Percentiles rank a stretch among this genome's conserved stretches.
phyloP scores from a whole-genome alignment of 2,329 filamentous ascomycete species.

The Berkeleyomyces basicola region DNA sequence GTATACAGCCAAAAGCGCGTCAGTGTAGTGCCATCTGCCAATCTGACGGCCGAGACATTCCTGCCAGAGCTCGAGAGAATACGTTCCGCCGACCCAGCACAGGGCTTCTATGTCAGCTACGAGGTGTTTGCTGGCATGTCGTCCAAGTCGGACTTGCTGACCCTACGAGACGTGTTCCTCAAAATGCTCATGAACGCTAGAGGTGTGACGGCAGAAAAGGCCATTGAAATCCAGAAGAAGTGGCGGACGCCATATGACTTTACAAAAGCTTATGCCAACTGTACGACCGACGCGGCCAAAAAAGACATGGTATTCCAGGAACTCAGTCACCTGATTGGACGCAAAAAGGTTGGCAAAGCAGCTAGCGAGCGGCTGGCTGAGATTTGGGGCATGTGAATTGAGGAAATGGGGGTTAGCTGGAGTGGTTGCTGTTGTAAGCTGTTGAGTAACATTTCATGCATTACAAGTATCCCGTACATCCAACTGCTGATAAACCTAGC shows the following conservation, averaged over 20 bases:
- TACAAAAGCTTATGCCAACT: conserved; percentile 48
- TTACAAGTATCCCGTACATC: not conserved
- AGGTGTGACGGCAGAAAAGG: conserved; percentile 61
- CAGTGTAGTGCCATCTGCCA: conserved; percentile 46
- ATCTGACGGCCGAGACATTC: conserved; percentile 50
- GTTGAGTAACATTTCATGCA: not conserved
- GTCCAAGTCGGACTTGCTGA: conserved; percentile 60
- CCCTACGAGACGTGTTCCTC: conserved; percentile 56
- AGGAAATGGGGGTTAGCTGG: not conserved
- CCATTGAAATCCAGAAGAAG: conserved; percentile 60
- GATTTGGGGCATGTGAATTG: conserved; percentile 39
- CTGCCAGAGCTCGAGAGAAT: conserved; percentile 45
- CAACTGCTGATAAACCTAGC: too few relatives aligned
- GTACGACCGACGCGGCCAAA: conserved; percentile 36
- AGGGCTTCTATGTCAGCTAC: conserved; percentile 49
- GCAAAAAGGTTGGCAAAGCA: conserved; percentile 49
- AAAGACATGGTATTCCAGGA: conserved; percentile 42
- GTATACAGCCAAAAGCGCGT: conserved; percentile 44
- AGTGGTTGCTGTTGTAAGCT: not conserved
- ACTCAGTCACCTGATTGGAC: conserved; percentile 42
- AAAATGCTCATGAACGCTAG: conserved; percentile 77
- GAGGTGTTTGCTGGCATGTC: conserved; percentile 53
- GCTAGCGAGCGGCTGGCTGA: conserved; percentile 56
- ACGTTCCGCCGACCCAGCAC: conserved; percentile 31
- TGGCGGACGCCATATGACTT: conserved; percentile 62